phyloP scores from a whole-genome alignment of 2,329 filamentous ascomycete species.

The Pseudopyricularia cyperi region DNA sequence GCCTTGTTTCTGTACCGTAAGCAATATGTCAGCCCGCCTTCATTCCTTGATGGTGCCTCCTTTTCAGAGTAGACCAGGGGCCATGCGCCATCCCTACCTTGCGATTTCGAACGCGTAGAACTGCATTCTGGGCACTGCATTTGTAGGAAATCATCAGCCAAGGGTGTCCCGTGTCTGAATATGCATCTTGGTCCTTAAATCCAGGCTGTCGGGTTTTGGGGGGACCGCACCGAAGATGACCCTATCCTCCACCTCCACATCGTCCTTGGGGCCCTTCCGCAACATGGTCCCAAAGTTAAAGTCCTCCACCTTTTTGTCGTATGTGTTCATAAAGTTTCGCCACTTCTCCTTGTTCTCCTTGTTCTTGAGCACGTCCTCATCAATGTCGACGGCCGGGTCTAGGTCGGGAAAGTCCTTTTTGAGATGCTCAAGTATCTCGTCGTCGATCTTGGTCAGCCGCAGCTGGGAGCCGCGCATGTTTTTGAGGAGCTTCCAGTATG shows the following conservation, averaged over 20 bases:
- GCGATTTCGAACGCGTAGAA: constrained; percentile 42
- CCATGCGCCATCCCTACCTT: constrained; percentile 17
- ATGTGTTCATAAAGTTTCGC: constrained; percentile 86
- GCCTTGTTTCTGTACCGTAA: constrained; percentile 64
- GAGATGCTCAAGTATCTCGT: constrained; percentile 88
- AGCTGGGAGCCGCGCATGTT: constrained; percentile 79
- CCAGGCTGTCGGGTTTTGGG: background rate
- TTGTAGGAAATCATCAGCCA: constrained; percentile 4
- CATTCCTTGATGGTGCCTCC: background rate
- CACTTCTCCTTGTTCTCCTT: constrained; percentile 87
- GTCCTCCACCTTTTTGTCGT: constrained; percentile 91
- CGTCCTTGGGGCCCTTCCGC: constrained; percentile 60
- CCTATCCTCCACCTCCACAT: constrained; percentile 80
- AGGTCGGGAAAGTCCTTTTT: constrained; percentile 84
- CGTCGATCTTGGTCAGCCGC: constrained; percentile 84
- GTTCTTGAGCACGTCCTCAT: constrained; percentile 97
- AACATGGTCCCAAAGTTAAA: constrained; percentile 98
- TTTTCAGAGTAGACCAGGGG: constrained; percentile 7
- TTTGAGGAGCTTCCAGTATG: constrained; percentile 93
- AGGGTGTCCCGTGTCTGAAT: background rate
- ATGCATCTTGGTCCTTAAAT: background rate
- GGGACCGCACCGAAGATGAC: constrained; percentile 60
- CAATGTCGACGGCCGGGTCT: constrained; percentile 64
- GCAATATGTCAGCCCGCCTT: background rate
- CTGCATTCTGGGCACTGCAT: constrained; percentile 39